Evolutionary conservation across 2,329 filamentous ascomycete genomes (phyloP).

Genomic region (Colletotrichum liaoningense): DNA sequence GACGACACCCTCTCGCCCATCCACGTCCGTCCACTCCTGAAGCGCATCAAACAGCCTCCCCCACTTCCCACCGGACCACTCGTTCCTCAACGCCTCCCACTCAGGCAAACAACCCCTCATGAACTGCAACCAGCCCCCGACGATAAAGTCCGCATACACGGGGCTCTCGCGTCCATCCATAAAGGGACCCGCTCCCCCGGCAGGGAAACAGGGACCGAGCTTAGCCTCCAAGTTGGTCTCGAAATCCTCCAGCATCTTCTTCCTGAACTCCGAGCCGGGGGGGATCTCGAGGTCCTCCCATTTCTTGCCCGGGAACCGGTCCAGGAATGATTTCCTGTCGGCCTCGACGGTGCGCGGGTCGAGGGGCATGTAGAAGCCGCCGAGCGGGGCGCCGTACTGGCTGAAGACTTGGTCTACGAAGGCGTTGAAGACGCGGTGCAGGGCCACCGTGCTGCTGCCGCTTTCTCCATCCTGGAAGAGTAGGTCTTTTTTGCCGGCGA

Average conservation of each 20-base stretch:
- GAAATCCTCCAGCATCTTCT: background rate
- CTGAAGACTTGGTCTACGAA: constrained; percentile 44
- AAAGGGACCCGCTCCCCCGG: constrained; percentile 58
- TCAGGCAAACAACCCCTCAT: constrained; percentile 50
- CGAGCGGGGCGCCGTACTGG: constrained; percentile 2
- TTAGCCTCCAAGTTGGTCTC: background rate
- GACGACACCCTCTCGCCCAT: constrained; percentile 22
- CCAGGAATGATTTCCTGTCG: background rate
- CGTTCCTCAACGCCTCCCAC: constrained; percentile 55
- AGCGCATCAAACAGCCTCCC: constrained; percentile 60
- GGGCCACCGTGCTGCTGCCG: constrained; percentile 34
- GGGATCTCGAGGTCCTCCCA: background rate
- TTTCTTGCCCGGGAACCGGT: background rate
- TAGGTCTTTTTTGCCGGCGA: constrained; percentile 58
- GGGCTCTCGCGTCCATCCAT: constrained; percentile 50
- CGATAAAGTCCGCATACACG: constrained; percentile 69
- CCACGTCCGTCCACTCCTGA: constrained; percentile 47
- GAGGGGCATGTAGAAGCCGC: background rate
- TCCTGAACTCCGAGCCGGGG: background rate
- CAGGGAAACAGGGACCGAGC: constrained; percentile 3
- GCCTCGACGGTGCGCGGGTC: constrained; percentile 2
- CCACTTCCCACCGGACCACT: constrained; percentile 64
- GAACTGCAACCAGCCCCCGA: constrained; percentile 68
- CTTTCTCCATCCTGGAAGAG: constrained; percentile 53
- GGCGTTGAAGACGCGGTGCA: constrained; percentile 53